Percentiles rank a stretch among this genome's conserved stretches.
These are phyloP conservation scores for Plasmodium gonderi DNA, from an alignment of 169 alveolate species.

Conservation along the genomic window DNA sequence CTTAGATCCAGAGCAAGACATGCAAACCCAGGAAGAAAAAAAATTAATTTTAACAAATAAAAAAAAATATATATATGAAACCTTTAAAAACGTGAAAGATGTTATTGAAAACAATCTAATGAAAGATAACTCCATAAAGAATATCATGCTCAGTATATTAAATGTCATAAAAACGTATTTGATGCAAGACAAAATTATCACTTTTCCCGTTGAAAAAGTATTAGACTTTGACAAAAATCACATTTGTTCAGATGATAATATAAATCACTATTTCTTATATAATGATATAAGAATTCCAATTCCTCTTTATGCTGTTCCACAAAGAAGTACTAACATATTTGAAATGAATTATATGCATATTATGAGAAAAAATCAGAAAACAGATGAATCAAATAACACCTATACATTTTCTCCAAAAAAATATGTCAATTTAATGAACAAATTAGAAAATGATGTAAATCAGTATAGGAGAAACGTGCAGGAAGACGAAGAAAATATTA, in stretches of 20 bases:
- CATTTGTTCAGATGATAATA: conserved; percentile 47
- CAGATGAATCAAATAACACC: background rate
- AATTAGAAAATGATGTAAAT: conserved; percentile 38
- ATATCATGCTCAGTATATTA: conserved; percentile 68
- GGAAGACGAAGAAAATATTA: conserved; percentile 46
- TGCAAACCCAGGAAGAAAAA: conserved; percentile 11
- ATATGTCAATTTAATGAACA: conserved; percentile 43
- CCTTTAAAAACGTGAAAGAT: conserved; percentile 55
- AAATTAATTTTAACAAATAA: conserved; percentile 30
- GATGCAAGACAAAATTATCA: conserved; percentile 48
- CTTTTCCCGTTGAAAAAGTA: conserved; percentile 62
- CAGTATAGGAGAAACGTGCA: conserved; percentile 11
- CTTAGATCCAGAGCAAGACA: background rate
- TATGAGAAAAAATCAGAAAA: background rate
- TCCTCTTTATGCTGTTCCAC: conserved; percentile 59
- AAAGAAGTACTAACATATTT: conserved; percentile 31
- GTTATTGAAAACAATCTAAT: conserved; percentile 58
- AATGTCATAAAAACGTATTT: conserved; percentile 57
- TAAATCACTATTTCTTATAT: conserved; percentile 57
- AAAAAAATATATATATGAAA: conserved; percentile 69
- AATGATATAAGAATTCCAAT: conserved; percentile 63
- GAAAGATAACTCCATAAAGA: conserved; percentile 52
- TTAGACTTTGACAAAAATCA: conserved; percentile 45
- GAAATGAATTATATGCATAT: conserved; percentile 15
- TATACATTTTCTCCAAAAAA: conserved; percentile 49